Evolutionary conservation across 2,329 filamentous ascomycete genomes (phyloP).

Genomic region (Alternaria tenuissima): DNA sequence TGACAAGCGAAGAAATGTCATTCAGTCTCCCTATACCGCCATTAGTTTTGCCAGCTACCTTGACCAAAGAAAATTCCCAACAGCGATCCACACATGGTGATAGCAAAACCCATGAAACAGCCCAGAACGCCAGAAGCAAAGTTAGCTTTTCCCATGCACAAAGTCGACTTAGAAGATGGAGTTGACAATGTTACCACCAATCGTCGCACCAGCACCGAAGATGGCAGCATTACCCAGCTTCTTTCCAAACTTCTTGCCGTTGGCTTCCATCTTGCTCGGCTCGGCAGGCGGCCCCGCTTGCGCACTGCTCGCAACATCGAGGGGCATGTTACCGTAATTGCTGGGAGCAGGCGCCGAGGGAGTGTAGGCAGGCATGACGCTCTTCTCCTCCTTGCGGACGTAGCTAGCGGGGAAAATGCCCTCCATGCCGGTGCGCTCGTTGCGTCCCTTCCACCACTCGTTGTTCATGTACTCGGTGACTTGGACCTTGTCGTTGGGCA

Average conservation of each 20-base stretch:
- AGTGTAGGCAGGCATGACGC: constrained; percentile 50
- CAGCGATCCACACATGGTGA: not conserved
- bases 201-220: constrained; percentile 90
- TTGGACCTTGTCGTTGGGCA: constrained; percentile 79
- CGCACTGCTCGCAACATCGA: constrained; percentile 73
- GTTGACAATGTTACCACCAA: constrained; percentile 83
- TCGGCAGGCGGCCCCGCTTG: constrained; percentile 51
- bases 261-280: constrained; percentile 72
- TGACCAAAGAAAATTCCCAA: not conserved
- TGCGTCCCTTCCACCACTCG: constrained; percentile 95
- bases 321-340: constrained; percentile 76
- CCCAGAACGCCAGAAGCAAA: constrained; percentile 3
- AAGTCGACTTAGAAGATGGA: constrained; percentile 28
- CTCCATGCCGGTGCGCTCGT: constrained; percentile 80
- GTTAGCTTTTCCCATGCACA: not conserved
- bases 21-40: not conserved
- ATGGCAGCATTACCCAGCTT: constrained; percentile 88
- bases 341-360: constrained; percentile 56
- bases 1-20: not conserved
- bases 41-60: not conserved
- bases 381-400: constrained; percentile 74
- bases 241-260: constrained; percentile 95
- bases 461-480: constrained; percentile 94
- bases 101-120: not conserved
- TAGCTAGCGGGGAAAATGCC: constrained; percentile 97